phyloP scores from a whole-genome alignment of 306 rosid genomes.

The Vigna reflexopilosa region DNA sequence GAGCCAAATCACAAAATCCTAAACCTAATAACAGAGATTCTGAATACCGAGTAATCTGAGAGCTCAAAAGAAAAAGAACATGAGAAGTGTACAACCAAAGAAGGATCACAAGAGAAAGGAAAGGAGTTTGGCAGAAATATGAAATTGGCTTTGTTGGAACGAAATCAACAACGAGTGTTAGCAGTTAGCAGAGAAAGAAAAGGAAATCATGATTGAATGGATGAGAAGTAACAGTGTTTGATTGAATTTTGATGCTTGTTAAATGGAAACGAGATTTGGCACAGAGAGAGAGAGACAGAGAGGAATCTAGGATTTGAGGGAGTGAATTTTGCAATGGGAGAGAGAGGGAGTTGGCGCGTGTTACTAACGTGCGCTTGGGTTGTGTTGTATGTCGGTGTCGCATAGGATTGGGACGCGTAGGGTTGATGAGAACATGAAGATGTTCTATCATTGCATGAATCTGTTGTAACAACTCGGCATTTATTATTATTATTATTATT shows the following conservation, averaged over 20 bases:
- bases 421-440: background rate
- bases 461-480: background rate
- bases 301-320: slow-evolving; percentile 44
- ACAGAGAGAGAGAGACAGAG: background rate
- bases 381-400: slow-evolving; percentile 37
- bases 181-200: background rate
- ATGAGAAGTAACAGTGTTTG: slow-evolving; percentile 11
- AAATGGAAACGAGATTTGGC: background rate
- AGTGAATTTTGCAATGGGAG: slow-evolving; percentile 19
- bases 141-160: slow-evolving; percentile 1
- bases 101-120: background rate
- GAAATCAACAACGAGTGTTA: background rate
- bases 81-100: background rate
- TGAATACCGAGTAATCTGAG: background rate
- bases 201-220: slow-evolving; percentile 1
- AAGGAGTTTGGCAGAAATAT: background rate
- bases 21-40: slow-evolving; percentile 17
- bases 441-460: background rate
- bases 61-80: background rate
- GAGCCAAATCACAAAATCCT: slow-evolving; percentile 11
- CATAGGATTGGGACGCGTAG: slow-evolving; percentile 22
- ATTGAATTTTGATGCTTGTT: slow-evolving; percentile 35
- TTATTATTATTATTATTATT: background rate
- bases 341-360: slow-evolving; percentile 43
- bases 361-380: slow-evolving; percentile 46